Percentiles rank a stretch among this genome's conserved stretches.
Evolutionary conservation across 768 basidiomycete species (phyloP).

Genomic region (Tulasnella sp.): DNA sequence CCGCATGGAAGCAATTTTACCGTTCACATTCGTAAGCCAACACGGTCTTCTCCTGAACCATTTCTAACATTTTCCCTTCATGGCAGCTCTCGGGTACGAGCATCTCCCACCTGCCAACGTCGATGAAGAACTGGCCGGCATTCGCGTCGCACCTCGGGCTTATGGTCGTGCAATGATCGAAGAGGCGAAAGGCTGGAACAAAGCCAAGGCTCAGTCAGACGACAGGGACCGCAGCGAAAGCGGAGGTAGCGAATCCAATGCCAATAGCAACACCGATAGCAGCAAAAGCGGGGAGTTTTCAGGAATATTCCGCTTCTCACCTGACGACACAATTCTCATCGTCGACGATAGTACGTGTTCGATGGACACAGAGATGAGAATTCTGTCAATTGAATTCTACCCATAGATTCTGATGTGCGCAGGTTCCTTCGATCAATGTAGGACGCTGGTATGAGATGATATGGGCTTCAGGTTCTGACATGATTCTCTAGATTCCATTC

Average conservation of each 20-base stretch:
- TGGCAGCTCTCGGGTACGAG: slow-evolving; percentile 34
- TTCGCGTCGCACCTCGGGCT: background rate
- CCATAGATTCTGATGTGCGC: slow-evolving; percentile 35
- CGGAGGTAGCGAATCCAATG: slow-evolving; percentile 30
- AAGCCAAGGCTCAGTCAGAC: slow-evolving; percentile 3
- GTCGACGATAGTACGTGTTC: slow-evolving; percentile 31
- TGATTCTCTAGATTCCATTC: slow-evolving; percentile 36
- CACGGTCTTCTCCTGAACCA: no score
- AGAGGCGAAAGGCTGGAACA: slow-evolving; percentile 40
- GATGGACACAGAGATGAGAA: background rate
- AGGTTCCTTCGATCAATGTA: slow-evolving; percentile 37
- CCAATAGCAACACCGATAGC: slow-evolving; percentile 29
- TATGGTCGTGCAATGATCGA: slow-evolving; percentile 40
- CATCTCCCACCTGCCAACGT: slow-evolving; percentile 37
- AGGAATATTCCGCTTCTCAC: slow-evolving; percentile 38
- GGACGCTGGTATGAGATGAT: background rate
- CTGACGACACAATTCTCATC: slow-evolving; percentile 36
- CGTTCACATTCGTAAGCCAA: slow-evolving; percentile 32
- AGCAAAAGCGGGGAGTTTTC: slow-evolving; percentile 36
- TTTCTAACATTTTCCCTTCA: background rate
- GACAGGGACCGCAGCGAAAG: slow-evolving; percentile 13
- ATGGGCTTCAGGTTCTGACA: background rate
- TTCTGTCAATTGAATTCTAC: background rate
- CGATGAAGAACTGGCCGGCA: slow-evolving; percentile 28
- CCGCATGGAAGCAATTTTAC: slow-evolving; percentile 39